These are phyloP conservation scores for Rhodotorula graminis DNA, from an alignment of 768 basidiomycete genomes.

Conservation along the genomic window DNA sequence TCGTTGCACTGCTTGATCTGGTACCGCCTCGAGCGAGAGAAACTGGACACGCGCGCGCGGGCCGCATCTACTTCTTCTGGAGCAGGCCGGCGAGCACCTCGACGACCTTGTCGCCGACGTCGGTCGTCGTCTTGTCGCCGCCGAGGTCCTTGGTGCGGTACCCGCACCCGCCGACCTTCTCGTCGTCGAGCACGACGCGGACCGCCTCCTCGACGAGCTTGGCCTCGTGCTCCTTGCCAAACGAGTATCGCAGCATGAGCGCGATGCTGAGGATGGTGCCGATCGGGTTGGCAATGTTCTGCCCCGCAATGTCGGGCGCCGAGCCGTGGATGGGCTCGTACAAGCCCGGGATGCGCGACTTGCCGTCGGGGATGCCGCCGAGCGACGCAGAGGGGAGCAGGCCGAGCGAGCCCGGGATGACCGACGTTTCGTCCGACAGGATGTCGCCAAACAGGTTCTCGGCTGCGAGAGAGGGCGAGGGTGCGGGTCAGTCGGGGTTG, in stretches of 20 bases:
- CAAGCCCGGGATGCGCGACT: constrained; percentile 73
- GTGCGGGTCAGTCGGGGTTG: neutral
- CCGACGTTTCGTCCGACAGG: constrained; percentile 90
- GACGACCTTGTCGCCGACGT: constrained; percentile 78
- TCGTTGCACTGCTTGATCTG: neutral
- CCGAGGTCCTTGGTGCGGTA: constrained; percentile 81
- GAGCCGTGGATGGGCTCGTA: constrained; percentile 78
- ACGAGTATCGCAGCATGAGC: constrained; percentile 88
- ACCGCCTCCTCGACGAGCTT: constrained; percentile 85
- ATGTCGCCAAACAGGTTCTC: constrained; percentile 46
- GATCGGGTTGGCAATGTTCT: constrained; percentile 88
- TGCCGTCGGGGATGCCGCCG: constrained; percentile 65
- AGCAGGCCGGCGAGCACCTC: constrained; percentile 50
- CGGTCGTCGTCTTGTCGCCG: constrained; percentile 66
- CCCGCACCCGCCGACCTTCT: constrained; percentile 65
- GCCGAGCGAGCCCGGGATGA: constrained; percentile 95
- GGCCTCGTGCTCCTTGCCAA: constrained; percentile 80
- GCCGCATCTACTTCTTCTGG: constrained; percentile 24
- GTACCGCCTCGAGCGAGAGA: too few relatives aligned
- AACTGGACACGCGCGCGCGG: too few relatives aligned
- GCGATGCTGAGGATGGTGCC: constrained; percentile 92
- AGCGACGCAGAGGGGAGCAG: constrained; percentile 93
- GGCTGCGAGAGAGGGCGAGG: constrained; percentile 20
- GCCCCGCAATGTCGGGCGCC: constrained; percentile 90
- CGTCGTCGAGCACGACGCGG: constrained; percentile 72